These are phyloP conservation scores for Anthostomella pinea DNA, from an alignment of 2,329 filamentous ascomycete species.

Conservation along the genomic window DNA sequence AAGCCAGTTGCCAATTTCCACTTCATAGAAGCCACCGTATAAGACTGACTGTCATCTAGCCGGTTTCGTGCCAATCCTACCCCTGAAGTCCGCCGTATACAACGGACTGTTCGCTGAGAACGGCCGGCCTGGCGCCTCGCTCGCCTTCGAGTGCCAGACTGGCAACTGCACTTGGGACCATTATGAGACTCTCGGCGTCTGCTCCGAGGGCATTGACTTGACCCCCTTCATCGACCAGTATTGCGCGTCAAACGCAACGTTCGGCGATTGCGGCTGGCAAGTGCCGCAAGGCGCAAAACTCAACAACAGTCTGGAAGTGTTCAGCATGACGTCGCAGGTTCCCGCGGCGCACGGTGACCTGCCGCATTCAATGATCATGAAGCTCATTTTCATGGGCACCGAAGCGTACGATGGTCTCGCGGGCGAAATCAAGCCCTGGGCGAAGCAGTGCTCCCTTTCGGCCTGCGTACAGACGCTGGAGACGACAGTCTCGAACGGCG, in stretches of 20 bases:
- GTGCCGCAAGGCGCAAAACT: slow-evolving; percentile 26
- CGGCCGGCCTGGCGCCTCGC: slow-evolving; percentile 23
- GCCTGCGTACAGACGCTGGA: slow-evolving; percentile 31
- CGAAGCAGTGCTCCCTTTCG: slow-evolving; percentile 28
- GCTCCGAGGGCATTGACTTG: slow-evolving; percentile 27
- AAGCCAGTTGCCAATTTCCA: slow-evolving; percentile 12
- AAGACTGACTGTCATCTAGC: slow-evolving; percentile 13
- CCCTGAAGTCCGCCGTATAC: slow-evolving; percentile 34
- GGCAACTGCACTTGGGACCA: slow-evolving; percentile 30
- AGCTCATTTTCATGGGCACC: slow-evolving; percentile 34
- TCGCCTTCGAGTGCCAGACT: slow-evolving; percentile 28
- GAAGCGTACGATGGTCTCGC: slow-evolving; percentile 24
- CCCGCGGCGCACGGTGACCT: slow-evolving; percentile 24
- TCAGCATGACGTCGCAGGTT: slow-evolving; percentile 33
- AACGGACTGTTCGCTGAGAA: slow-evolving; percentile 35
- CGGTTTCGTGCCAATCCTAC: slow-evolving; percentile 32
- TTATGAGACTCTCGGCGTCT: slow-evolving; percentile 30
- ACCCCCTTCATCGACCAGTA: slow-evolving; percentile 27
- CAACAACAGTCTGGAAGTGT: slow-evolving; percentile 24
- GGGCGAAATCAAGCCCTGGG: slow-evolving; percentile 28
- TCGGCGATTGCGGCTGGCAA: slow-evolving; percentile 29
- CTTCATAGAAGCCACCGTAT: neutral
- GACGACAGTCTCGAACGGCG: slow-evolving; percentile 26
- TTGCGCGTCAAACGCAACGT: slow-evolving; percentile 15
- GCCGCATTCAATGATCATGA: slow-evolving; percentile 32